Base-by-base conservation (phyloP, 768 basidiomycete genomes). In the Bullera alba region DNA sequence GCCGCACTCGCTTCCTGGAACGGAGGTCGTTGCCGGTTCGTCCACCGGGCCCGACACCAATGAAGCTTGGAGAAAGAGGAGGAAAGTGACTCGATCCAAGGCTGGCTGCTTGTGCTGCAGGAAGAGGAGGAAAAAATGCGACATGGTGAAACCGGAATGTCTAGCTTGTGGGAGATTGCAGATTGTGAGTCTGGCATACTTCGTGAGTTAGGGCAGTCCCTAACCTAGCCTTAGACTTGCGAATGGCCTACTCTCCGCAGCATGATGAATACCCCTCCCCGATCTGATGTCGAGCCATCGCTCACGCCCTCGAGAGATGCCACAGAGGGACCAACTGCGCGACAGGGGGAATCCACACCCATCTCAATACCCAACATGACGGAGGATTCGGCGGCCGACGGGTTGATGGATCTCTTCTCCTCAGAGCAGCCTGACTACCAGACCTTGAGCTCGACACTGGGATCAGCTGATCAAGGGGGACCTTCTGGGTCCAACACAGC, bases 41-140 rank as follows among this genome's bases (percentile, higher is more conserved):
- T n/a, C n/a, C n/a, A n/a, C n/a, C n/a, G n/a, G n/a, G n/a, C n/a
- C n/a, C n/a, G n/a, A n/a, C n/a, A n/a, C n/a, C n/a, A n/a, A n/a
- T n/a, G n/a, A n/a, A n/a, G n/a, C n/a, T n/a, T n/a, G n/a, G n/a
- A 49, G 59, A 25, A 61, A 61, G 29, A 19, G 61, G 29, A 19
- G 57, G n/a, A 59, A 62, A 41, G 62, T 66, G 27, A 61, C 59
- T 1, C 28, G 65, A 29, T 52, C 56, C 17, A 50, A 53, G 39
- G 32, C 37, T 6, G 65, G 65, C 2, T 67, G 65, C 45, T 43
- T 63, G 50, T 58, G 61, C 14, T 67, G 65, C 34, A 32, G 65
- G 29, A 58, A 53, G 42, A 44, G 65, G 42, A 54, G 58, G 41
- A 67, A 67, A 45, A 29, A 53, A 26, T 67, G 65, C 34, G 59